Conservation (phyloP, 2,329 filamentous ascomycete species). For the Lecanicillium sp. region DNA sequence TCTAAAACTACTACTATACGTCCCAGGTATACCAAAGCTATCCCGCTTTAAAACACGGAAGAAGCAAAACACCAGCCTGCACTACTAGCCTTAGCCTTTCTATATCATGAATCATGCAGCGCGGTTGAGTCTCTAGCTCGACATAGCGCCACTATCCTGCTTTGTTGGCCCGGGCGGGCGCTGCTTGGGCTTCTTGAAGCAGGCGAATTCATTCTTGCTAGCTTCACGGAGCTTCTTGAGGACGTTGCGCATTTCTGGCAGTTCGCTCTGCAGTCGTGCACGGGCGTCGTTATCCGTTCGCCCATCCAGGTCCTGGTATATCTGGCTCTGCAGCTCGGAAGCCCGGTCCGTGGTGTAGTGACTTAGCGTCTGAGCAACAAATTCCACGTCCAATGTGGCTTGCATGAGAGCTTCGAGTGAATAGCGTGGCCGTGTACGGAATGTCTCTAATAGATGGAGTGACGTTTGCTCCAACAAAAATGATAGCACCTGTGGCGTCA, state of each 20-base stretch:
- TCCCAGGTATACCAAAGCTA: too few relatives aligned
- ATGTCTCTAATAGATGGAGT: constrained; percentile 71
- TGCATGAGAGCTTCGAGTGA: constrained; percentile 82
- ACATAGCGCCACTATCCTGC: constrained; percentile 11
- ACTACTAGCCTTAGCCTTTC: too few relatives aligned
- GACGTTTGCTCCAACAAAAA: constrained; percentile 80
- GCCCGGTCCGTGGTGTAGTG: constrained; percentile 83
- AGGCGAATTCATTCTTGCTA: constrained; percentile 80
- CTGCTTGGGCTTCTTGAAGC: constrained; percentile 59
- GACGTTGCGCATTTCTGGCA: constrained; percentile 81
- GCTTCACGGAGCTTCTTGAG: constrained; percentile 77
- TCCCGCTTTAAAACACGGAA: too few relatives aligned
- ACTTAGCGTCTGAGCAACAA: constrained; percentile 85
- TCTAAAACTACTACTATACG: too few relatives aligned
- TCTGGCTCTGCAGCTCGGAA: constrained; percentile 73
- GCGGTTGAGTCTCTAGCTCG: constrained; percentile 14
- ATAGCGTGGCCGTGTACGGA: constrained; percentile 60
- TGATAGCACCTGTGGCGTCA: constrained; percentile 75
- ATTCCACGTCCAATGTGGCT: constrained; percentile 94
- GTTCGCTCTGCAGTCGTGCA: constrained; percentile 69
- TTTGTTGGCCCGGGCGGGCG: constrained; percentile 6
- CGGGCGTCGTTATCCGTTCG: constrained; percentile 85
- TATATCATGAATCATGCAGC: too few relatives aligned
- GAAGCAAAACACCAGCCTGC: too few relatives aligned
- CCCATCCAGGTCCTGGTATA: constrained; percentile 84